Evolutionary conservation across 2,329 filamentous ascomycete species (phyloP).

Genomic region (Claviceps pusilla): DNA sequence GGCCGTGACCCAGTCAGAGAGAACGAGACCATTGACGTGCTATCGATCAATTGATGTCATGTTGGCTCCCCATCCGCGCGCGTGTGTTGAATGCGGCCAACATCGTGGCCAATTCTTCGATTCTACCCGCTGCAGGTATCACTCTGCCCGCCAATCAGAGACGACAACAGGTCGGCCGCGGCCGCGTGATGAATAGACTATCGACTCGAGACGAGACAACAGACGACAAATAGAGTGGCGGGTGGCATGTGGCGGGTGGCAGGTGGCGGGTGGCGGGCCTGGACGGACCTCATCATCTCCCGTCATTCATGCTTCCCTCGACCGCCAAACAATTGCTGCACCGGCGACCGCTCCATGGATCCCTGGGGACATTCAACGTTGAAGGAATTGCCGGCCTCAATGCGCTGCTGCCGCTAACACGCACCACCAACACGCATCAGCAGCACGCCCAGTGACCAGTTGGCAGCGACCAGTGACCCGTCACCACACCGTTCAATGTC

Average conservation of each 20-base stretch:
- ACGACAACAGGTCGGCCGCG: not conserved
- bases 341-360: not conserved
- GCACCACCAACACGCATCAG: not conserved
- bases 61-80: not conserved
- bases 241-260: too few species aligned
- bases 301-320: too few species aligned
- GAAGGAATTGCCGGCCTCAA: not conserved
- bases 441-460: too few species aligned
- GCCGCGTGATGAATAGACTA: too few species aligned
- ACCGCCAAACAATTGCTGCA: too few species aligned
- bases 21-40: not conserved
- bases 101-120: not conserved
- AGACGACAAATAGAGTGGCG: too few species aligned
- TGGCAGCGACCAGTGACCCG: not conserved
- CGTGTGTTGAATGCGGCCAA: not conserved
- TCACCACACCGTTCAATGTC: not conserved
- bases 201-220: too few species aligned
- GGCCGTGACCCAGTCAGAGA: conserved; percentile 1
- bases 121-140: not conserved
- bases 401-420: not conserved
- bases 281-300: too few species aligned
- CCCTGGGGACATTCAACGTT: too few species aligned
- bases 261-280: too few species aligned
- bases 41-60: not conserved
- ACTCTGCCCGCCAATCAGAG: conserved; percentile 5